Evolutionary conservation across 2,329 filamentous ascomycete species (phyloP).

Genomic region (Balansia obtecta): DNA sequence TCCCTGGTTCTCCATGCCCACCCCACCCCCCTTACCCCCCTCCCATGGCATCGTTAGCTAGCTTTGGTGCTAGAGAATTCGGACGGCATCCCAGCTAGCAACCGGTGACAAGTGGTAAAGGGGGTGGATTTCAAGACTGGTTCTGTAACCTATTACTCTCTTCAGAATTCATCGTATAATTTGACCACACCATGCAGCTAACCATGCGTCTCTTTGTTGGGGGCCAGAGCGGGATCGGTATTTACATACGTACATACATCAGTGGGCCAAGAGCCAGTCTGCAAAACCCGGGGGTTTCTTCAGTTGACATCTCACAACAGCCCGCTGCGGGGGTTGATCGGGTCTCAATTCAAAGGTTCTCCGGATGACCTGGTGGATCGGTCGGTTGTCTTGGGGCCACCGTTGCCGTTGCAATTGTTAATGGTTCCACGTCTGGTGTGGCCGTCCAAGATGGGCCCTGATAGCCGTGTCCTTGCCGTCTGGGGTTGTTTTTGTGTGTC

Average conservation of each 20-base stretch:
- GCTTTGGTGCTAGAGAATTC: not conserved
- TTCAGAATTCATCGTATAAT: no score
- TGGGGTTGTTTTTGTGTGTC: not conserved
- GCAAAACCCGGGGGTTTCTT: no score
- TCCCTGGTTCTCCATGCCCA: conserved; percentile 3
- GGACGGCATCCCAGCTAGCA: not conserved
- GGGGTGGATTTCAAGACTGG: not conserved
- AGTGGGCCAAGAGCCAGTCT: not conserved
- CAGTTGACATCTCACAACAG: no score
- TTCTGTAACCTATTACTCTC: no score
- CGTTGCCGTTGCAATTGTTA: no score
- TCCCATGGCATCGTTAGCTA: not conserved
- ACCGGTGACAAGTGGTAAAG: not conserved
- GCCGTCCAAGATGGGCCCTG: no score
- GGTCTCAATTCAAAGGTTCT: no score
- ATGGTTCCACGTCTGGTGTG: not conserved
- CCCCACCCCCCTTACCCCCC: not conserved
- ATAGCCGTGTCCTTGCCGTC: no score
- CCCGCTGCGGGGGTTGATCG: no score
- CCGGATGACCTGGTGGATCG: no score
- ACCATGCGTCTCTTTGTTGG: not conserved
- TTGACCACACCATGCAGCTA: no score
- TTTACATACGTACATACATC: not conserved
- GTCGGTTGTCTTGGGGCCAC: not conserved
- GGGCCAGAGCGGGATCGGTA: not conserved